Base-by-base conservation (phyloP, 2,329 filamentous ascomycete species). In the Lasiodiplodia sp. region DNA sequence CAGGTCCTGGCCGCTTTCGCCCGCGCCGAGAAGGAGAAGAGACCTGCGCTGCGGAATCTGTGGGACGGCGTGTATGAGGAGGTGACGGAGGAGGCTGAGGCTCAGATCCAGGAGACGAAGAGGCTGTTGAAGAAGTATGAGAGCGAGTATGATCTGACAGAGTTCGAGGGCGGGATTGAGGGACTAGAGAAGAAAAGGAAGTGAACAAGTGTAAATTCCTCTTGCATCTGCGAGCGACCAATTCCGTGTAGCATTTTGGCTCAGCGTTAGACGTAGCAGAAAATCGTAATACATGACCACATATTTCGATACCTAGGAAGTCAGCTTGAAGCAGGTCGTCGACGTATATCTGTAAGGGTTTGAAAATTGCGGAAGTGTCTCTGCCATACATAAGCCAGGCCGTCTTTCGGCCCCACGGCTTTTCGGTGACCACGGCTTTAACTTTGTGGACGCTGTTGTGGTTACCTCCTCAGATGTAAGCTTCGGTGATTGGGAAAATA, bases 1-100 rank as follows among this genome's bases (percentile, higher is more conserved):
- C 91, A 94, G 34, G 87, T 98, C 0, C 79, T 99, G 63, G 89
- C 89, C 74, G 94, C 93, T 0, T 98, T 99, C 80, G 88, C 90
- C 14, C 89, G 91, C 70, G 96, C 92, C 0, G 93, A 96, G 81
- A 89, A 88, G 78, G 90, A 91, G 80, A 93, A 92, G 86, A 93
- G 92, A 78, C 92, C 92, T 0, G 84, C 89, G 2, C 84, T 96
- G 40, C 83, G 87, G 57, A 78, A 85, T 68, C 89, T 94, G 83
- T 98, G 98, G 79, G 89, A 92, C 73, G 96, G 96, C 79, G 87
- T 98, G 1, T 99, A 97, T 79, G 93, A 96, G 78, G 88, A 93
- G 56, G 74, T 97, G 73, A 97, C 94, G 0, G 90, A 92, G 57
- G 94, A 97, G 74, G 84, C 92, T 70, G 87, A 85, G 78, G 86